Evolutionary conservation across 148 eudicot genomes (phyloP).

Genomic region (Camellia japonica): DNA sequence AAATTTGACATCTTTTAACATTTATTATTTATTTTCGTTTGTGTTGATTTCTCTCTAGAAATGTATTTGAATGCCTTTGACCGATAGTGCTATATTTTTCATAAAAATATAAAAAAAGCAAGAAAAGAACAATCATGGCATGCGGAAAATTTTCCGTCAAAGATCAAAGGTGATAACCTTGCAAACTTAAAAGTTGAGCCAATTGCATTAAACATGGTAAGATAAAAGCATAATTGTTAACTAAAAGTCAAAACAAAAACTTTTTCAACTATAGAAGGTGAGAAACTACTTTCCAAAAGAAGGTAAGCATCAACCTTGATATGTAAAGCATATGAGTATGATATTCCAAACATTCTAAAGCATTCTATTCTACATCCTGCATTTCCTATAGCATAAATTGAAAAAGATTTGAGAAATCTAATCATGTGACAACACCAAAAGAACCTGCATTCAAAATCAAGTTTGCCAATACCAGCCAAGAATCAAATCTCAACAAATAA

Average conservation of each 20-base stretch:
- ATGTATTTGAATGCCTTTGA: background rate
- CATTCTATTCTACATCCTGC: background rate
- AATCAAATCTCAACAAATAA: background rate
- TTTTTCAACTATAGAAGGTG: background rate
- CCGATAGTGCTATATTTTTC: background rate
- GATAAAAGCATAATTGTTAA: background rate
- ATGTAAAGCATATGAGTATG: background rate
- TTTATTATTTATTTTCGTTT: background rate
- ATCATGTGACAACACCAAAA: constrained; percentile 3
- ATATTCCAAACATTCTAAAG: background rate
- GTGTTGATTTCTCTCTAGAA: background rate
- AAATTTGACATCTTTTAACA: background rate
- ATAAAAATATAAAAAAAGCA: too few relatives aligned
- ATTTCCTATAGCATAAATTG: background rate
- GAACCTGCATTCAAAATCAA: background rate
- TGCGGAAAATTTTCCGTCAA: too few relatives aligned
- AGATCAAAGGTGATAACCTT: too few relatives aligned
- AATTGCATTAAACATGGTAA: too few relatives aligned
- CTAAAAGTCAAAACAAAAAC: background rate
- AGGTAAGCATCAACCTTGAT: background rate
- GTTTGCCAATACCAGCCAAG: background rate
- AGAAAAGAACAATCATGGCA: background rate
- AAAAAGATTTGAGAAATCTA: background rate
- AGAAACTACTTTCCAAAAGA: background rate
- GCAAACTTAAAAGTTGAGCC: too few relatives aligned